These are phyloP conservation scores for Penicillium soppii DNA, from an alignment of 495 filamentous ascomycete genomes.

Conservation along the genomic window DNA sequence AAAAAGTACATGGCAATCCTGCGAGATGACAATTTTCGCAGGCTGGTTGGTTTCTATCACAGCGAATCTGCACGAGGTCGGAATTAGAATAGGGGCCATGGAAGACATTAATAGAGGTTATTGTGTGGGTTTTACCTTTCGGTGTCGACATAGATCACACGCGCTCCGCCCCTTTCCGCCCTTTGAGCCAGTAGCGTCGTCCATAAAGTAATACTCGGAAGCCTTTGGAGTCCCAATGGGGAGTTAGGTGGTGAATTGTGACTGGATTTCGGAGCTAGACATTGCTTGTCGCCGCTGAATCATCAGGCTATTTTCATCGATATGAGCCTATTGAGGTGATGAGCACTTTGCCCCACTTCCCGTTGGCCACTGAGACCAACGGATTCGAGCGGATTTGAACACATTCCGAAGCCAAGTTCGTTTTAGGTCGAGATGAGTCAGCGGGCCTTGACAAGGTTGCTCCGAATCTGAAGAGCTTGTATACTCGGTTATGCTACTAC, in stretches of 20 bases:
- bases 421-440: conserved; percentile 2
- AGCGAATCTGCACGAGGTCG: conserved; percentile 23
- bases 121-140: conserved; percentile 16
- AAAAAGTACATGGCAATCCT: conserved; percentile 22
- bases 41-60: conserved; percentile 25
- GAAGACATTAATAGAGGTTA: not conserved
- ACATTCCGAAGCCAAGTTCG: not conserved
- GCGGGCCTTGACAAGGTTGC: not conserved
- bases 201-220: conserved; percentile 1
- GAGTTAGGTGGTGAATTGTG: not conserved
- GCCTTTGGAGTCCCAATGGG: not conserved
- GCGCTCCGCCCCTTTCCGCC: conserved; percentile 17
- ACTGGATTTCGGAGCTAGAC: not conserved
- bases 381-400: no score
- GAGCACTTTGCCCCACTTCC: not conserved
- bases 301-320: conserved; percentile 1
- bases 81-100: not conserved
- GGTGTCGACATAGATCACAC: conserved; percentile 27
- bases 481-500: not conserved
- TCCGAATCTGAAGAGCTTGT: not conserved
- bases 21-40: conserved; percentile 30
- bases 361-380: not conserved
- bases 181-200: conserved; percentile 7
- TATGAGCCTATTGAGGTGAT: not conserved
- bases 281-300: conserved; percentile 6